Evolutionary conservation across 495 filamentous ascomycete genomes (phyloP), one percentile per base, ranked within the genome.

Genomic region (Aspergillus egyptiacus): DNA sequence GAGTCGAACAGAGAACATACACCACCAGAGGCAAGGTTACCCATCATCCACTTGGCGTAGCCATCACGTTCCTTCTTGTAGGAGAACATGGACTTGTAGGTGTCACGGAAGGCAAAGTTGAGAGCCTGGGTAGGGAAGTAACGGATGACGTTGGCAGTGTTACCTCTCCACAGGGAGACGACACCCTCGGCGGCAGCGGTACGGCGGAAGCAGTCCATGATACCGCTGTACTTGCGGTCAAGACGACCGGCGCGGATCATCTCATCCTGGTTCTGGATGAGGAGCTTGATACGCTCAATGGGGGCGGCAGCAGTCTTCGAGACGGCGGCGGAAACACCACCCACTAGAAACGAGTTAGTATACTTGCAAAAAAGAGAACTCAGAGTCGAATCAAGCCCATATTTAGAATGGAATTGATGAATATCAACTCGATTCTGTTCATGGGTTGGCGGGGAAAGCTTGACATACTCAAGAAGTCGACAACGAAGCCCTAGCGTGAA

Each of bases 201-300:
- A 71, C 93, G 87, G 49, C 71, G 68, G 83, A 98, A 98, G 82
- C 93, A 97, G 69, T 98, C 94, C 35, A 41, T 63, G 70, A 98
- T 96, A 74, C 93, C 93, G 69, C 77, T 73, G 81, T 96, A 98
- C 75, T 90, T 93, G 74, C 84, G 84, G 82, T 95, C 89, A 50
- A 98, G 91, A 86, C 93, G 93, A 69, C 93, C 93, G 63, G 85
- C 72, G 83, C 95, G 96, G 66, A 98, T 76, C 93, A 98, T 98
- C 82, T 98, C 93, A 95, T 98, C 93, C 94, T 98, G 93, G 81
- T 97, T 98, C 83, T 98, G 93, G 81, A 98, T 95, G 64, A 98
- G 87, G 67, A 98, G 93, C 89, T 98, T 98, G 79, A 98, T 85
- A 87, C 93, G 93, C 89, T 98, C 93, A 65, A 98, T 98, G 75